Percentiles rank a stretch among this genome's conserved stretches.
Evolutionary conservation across 257 asterid genomes (phyloP).

Genomic region (Jaltomata sinuosa): DNA sequence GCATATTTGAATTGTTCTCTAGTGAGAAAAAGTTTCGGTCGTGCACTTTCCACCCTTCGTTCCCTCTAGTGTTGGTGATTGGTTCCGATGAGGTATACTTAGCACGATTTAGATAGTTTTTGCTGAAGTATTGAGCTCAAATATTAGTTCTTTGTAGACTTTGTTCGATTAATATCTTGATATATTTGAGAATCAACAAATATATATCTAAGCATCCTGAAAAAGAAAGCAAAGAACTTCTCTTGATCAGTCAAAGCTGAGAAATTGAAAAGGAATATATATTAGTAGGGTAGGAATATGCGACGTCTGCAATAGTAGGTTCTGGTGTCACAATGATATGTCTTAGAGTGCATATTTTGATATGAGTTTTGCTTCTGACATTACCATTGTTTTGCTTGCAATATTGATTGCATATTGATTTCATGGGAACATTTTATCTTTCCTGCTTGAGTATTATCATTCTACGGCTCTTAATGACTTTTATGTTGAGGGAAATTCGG

Average conservation of each 20-base stretch:
- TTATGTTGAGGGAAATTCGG: not conserved
- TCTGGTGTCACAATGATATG: no score
- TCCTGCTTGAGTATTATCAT: not conserved
- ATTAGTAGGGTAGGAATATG: no score
- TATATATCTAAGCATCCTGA: not conserved
- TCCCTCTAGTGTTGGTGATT: slow-evolving; percentile 20
- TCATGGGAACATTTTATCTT: not conserved
- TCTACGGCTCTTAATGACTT: not conserved
- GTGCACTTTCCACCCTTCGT: slow-evolving; percentile 34
- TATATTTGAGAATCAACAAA: not conserved
- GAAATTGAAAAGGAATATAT: no score
- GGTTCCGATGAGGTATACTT: slow-evolving; percentile 34
- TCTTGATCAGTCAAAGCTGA: no score
- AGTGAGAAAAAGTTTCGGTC: slow-evolving; percentile 22
- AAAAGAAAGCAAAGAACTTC: no score
- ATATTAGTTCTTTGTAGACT: not conserved
- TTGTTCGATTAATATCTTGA: not conserved
- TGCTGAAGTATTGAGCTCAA: not conserved
- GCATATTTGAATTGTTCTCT: slow-evolving; percentile 16
- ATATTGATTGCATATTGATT: no score
- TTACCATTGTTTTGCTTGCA: no score
- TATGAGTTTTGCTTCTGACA: no score
- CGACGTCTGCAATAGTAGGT: no score
- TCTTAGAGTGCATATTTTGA: no score
- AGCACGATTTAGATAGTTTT: not conserved